These are phyloP conservation scores for Ilex aquifolium DNA, from an alignment of 257 asterid genomes.

Conservation along the genomic window DNA sequence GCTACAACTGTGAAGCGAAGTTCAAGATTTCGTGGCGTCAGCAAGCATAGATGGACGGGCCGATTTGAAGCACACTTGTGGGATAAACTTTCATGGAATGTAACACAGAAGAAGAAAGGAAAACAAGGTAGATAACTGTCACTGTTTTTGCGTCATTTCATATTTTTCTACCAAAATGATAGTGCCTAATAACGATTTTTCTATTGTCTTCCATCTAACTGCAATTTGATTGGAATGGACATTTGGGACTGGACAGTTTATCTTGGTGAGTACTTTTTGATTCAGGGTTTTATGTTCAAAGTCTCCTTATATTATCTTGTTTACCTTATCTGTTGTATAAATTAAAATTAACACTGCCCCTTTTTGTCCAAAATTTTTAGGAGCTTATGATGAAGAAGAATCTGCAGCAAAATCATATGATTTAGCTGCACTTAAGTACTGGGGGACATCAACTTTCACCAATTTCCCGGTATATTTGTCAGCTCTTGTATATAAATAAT, in stretches of 20 bases:
- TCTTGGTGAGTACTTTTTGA: conserved; percentile 2
- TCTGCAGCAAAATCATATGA: conserved; percentile 1
- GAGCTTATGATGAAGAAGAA: conserved; percentile 3
- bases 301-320: too few species aligned
- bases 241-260: not conserved
- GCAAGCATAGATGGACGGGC: not conserved
- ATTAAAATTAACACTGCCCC: not conserved
- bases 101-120: conserved; percentile 4
- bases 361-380: not conserved
- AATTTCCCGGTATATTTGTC: conserved; percentile 1
- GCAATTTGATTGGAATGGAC: not conserved
- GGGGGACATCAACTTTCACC: conserved; percentile 5
- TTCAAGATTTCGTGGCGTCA: not conserved
- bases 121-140: not conserved
- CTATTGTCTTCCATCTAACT: not conserved
- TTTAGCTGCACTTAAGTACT: conserved; percentile 1
- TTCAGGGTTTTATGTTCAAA: not conserved
- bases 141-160: not conserved
- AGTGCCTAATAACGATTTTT: not conserved
- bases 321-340: too few species aligned
- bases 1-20: not conserved
- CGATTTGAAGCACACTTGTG: conserved; percentile 3
- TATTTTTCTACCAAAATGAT: too few species aligned
- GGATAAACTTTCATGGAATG: conserved; percentile 3
- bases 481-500: not conserved